These are phyloP conservation scores for Atalantia buxifolia DNA, from an alignment of 345 rosid genomes.

Conservation along the genomic window DNA sequence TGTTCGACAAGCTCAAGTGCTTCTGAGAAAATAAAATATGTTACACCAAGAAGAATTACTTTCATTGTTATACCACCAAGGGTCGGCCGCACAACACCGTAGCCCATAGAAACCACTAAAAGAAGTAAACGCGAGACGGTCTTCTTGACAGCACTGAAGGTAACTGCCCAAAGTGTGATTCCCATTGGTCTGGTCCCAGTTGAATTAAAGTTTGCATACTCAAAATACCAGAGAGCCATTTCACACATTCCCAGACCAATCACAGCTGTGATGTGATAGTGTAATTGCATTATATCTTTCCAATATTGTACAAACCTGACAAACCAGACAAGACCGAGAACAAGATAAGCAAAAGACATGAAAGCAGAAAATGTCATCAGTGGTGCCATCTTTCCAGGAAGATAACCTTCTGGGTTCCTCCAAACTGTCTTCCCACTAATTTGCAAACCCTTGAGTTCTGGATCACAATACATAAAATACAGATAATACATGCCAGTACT, in stretches of 20 bases:
- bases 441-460: constrained; percentile 23
- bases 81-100: constrained; percentile 39
- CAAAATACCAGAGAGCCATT: constrained; percentile 46
- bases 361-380: constrained; percentile 35
- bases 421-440: constrained; percentile 42
- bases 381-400: constrained; percentile 46
- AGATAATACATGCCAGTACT: constrained; percentile 42
- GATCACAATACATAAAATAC: constrained; percentile 45
- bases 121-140: constrained; percentile 35
- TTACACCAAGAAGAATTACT: constrained; percentile 31
- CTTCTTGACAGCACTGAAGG: constrained; percentile 37
- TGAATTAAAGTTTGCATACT: constrained; percentile 36
- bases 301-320: constrained; percentile 33
- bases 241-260: constrained; percentile 45
- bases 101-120: constrained; percentile 43
- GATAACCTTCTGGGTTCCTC: constrained; percentile 43
- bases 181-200: constrained; percentile 35
- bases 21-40: constrained; percentile 32
- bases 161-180: constrained; percentile 37
- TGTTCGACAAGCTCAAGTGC: constrained; percentile 40
- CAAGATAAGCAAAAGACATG: constrained; percentile 40
- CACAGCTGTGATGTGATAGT: constrained; percentile 38
- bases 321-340: constrained; percentile 40
- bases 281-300: constrained; percentile 36
- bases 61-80: constrained; percentile 29